Evolutionary conservation across 2,329 filamentous ascomycete genomes (phyloP), one percentile per base, ranked within the genome.

Genomic region (Bisporella sp.): DNA sequence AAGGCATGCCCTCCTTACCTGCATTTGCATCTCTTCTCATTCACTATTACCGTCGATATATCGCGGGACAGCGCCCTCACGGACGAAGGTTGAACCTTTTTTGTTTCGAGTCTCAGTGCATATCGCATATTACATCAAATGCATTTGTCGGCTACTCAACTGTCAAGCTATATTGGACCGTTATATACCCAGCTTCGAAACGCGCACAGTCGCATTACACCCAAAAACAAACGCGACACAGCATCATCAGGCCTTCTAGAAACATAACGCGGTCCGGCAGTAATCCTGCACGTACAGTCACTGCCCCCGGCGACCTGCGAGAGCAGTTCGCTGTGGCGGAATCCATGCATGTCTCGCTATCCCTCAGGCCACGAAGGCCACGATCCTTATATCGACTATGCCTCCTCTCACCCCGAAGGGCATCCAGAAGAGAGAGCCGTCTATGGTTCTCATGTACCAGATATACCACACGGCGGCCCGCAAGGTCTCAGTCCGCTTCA

Each of bases 301-400:
- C 73, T 79, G 66, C 78, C 69, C 70, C 75, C 78, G 74, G 79
- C 77, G 77, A 76, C 78, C 82, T 82, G 82, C 81, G 80, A 82
- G 82, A 79, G 83, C 82, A 81, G 74, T 72, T 78, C 77, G 82
- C 82, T 86, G 83, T 86, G 82, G 83, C 81, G 81, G 81, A 77
- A 81, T 80, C 81, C 78, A 85, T 85, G 81, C 71, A 78, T 65
- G 63, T 65, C 63, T 62, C 59, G 58, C 71, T 88, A 87, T 75
- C 80, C 82, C 77, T 76, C 81, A 72, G 78, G 76, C 66, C 68
- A 73, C 69, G 80, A 56, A 54, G 58, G 57, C 49, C 61, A 62
- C 59, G 58, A 63, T 74, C 85, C 85, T 76, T 79, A 84, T 79
- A 82, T 87, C 77, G 81, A 85, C 69, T 87, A 86, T 73, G 77